Evolutionary conservation across 257 asterid species (phyloP), one percentile per base, ranked within the genome.

Genomic region (Parsonsia alboflavescens): DNA sequence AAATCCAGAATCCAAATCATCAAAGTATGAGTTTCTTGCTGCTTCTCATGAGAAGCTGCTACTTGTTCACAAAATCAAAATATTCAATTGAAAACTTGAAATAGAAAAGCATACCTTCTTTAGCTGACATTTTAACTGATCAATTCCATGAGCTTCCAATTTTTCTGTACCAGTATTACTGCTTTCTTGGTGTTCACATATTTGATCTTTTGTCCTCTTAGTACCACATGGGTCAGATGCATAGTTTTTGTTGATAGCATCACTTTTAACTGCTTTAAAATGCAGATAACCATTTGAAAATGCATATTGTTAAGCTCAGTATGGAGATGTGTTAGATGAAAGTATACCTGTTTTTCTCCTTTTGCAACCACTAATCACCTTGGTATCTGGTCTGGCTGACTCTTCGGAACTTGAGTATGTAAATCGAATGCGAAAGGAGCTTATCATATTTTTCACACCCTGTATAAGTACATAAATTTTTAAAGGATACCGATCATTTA

Each of bases 321-420:
- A 56, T 13, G 26, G 71, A 22, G 52, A 61, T 30, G 64, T 50
- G 33, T 48, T 22, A 17, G 28, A 73, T 44, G 30, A 53, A 42
- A 56, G 48, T 59, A 54, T 73, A 80, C 96, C 97, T 83, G 77
- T 80, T 89, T 91, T 93, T 78, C 98, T 91, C 83, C 89, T 90
- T 82, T 93, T 85, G 88, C 86, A 79, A 76, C 84, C 96, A 80
- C 82, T 84, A 54, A 70, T 80, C 70, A 86, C 89, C 30, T 62
- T 68, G 36, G 16, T 9, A 53, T 79, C 82, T 69, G 81, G 83
- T 19, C 73, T 69, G 59, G 76, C 58, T 72, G 86, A 83, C 68
- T 82, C 85, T 80, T 85, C 83, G 66, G 85, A 72, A 48, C 68
- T 76, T 70, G 89, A 76, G 76, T 89, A 90, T 36, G 89, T 81